Evolutionary conservation across 2,329 filamentous ascomycete genomes (phyloP), one percentile per base, ranked within the genome.

Genomic region (Alternaria gaisen): DNA sequence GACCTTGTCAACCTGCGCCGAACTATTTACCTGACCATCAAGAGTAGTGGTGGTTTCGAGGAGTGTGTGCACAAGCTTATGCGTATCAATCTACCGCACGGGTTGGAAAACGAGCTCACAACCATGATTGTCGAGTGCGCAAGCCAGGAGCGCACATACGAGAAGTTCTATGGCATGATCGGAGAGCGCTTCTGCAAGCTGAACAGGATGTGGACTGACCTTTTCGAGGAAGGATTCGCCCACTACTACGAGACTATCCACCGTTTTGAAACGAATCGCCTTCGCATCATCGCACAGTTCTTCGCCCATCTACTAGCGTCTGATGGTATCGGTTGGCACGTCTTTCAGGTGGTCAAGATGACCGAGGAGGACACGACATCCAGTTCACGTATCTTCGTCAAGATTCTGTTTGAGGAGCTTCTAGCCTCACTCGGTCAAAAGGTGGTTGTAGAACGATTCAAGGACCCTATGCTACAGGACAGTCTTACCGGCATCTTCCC

Each of bases 201-300:
- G 73, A 98, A 98, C 80, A 88, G 95, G 22, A 86, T 97, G 52
- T 99, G 95, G 95, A 91, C 89, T 28, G 93, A 96, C 65, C 85
- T 98, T 6, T 98, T 98, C 67, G 93, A 98, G 79, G 88, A 93
- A 67, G 87, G 90, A 22, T 99, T 99, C 78, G 86, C 87, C 63
- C 94, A 94, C 72, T 97, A 98, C 80, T 99, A 97, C 83, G 92
- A 96, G 64, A 98, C 94, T 0, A 98, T 98, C 63, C 95, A 99
- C 80, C 91, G 95, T 16, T 97, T 96, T 77, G 95, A 98, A 78
- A 98, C 94, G 41, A 98, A 97, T 79, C 89, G 93, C 62, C 85
- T 99, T 38, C 91, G 95, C 64, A 99, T 98, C 76, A 94, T 98
- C 73, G 95, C 94, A 18, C 89, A 94, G 63, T 93, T 99, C 77